Evolutionary conservation across 1,284 basidiomycete species (phyloP), one percentile per base, ranked within the genome.

Genomic region (Uromyces viciae-fabae): DNA sequence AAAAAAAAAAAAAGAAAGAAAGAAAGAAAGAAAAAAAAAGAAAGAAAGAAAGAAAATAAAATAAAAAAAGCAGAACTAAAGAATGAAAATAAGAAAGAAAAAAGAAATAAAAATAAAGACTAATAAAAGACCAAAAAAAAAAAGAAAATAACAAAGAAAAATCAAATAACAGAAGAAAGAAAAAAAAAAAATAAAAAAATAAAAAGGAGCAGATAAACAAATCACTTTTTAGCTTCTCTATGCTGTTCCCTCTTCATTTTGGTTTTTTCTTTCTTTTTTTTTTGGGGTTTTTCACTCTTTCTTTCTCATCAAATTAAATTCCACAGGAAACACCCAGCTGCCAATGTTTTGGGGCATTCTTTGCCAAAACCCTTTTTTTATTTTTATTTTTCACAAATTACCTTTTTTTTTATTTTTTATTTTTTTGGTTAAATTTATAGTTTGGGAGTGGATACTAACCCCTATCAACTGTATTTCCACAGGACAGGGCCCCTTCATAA

Each of bases 71-170:
- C 15, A 19, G 19, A 72, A 28, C 19, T 74, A 33, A 36, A 52
- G 33, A 17, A 46, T 81, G 36, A 81, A 52, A 22, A 74, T n/a
- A 74, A 56, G 72, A 52, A 74, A 52, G 72, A 74, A n/a, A n/a
- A n/a, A n/a, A n/a, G n/a, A n/a, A n/a, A n/a, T n/a, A n/a, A n/a
- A n/a, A n/a, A n/a, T n/a, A n/a, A n/a, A n/a, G n/a, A n/a, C n/a
- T n/a, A n/a, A n/a, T n/a, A n/a, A n/a, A n/a, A n/a, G n/a, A n/a
- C n/a, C n/a, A n/a, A n/a, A n/a, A n/a, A n/a, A n/a, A n/a, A n/a
- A n/a, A n/a, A n/a, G n/a, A n/a, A n/a, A n/a, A n/a, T n/a, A n/a
- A n/a, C n/a, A n/a, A n/a, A n/a, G n/a, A n/a, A n/a, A n/a, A n/a
- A n/a, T n/a, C n/a, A n/a, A n/a, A n/a, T n/a, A n/a, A n/a, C n/a